A percentile compares a stretch with the other conserved stretches of the same genome.
Evolutionary conservation across 768 basidiomycete species (phyloP).

Genomic region (Leccinum ochraceum): DNA sequence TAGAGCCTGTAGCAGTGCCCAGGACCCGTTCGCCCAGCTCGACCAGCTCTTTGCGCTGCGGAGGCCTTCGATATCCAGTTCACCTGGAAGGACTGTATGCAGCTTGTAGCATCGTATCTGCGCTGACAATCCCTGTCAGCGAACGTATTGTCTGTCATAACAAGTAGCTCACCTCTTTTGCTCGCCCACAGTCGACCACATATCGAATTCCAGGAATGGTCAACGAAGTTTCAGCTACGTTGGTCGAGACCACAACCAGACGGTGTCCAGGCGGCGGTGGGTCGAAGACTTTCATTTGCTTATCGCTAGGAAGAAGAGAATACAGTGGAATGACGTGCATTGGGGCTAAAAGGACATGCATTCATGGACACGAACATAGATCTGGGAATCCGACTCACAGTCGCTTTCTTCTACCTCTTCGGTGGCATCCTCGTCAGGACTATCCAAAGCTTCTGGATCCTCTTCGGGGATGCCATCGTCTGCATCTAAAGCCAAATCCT

Average conservation of each 20-base stretch:
- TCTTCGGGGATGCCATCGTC: conserved; percentile 59
- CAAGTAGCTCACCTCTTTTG: conserved; percentile 71
- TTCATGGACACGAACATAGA: conserved; percentile 5
- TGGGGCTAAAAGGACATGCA: conserved; percentile 54
- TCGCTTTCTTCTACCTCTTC: conserved; percentile 69
- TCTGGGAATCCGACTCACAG: conserved; percentile 40
- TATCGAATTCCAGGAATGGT: conserved; percentile 98
- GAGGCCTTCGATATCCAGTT: conserved; percentile 96
- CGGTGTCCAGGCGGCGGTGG: conserved; percentile 79
- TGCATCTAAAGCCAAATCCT: conserved; percentile 67
- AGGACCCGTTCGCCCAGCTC: conserved; percentile 96
- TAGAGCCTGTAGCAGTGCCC: conserved; percentile 98
- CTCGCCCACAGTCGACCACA: conserved; percentile 95
- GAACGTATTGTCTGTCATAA: neutral
- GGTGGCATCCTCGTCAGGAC: conserved; percentile 60
- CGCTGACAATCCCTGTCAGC: conserved; percentile 47
- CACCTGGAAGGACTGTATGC: conserved; percentile 91
- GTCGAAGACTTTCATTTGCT: conserved; percentile 92
- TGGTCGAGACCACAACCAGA: conserved; percentile 92
- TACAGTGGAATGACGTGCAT: conserved; percentile 96
- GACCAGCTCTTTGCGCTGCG: conserved; percentile 90
- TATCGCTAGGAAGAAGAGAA: conserved; percentile 88
- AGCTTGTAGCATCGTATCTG: conserved; percentile 74
- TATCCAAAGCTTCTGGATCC: conserved; percentile 76
- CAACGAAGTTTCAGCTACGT: conserved; percentile 95